Evolutionary conservation across 2,329 filamentous ascomycete genomes (phyloP).

Genomic region (Botrytis galanthina): DNA sequence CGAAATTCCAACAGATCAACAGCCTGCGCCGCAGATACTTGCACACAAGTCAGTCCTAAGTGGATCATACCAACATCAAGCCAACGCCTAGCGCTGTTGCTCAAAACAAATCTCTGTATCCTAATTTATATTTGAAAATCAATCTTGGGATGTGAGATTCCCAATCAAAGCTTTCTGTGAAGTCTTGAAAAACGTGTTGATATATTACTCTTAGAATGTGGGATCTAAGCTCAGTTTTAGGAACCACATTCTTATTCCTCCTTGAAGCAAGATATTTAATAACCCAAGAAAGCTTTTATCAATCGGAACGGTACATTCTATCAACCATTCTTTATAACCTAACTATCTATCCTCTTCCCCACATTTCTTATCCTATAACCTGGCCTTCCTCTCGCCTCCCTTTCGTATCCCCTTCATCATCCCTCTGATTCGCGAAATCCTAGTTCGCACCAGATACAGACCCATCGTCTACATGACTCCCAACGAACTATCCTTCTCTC

Average conservation of each 20-base stretch:
- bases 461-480: conserved; percentile 49
- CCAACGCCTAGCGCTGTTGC: not conserved
- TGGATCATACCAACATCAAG: not conserved
- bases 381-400: not conserved
- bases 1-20: not conserved
- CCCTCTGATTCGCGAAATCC: not conserved
- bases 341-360: not conserved
- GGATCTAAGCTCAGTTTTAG: not conserved
- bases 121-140: not conserved
- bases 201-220: not conserved
- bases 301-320: not conserved
- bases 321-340: not conserved
- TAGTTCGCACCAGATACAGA: conserved; percentile 43
- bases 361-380: not conserved
- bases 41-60: not conserved
- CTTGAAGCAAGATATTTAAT: fast-evolving
- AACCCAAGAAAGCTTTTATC: not conserved
- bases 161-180: not conserved
- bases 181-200: not conserved
- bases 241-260: not conserved
- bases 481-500: conserved; percentile 45
- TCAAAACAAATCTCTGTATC: fast-evolving
- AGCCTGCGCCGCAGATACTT: not conserved
- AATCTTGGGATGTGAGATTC: not conserved
- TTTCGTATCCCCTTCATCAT: not conserved